Conservation (phyloP, 2,329 filamentous ascomycete genomes). For the Microdochium paspali region DNA sequence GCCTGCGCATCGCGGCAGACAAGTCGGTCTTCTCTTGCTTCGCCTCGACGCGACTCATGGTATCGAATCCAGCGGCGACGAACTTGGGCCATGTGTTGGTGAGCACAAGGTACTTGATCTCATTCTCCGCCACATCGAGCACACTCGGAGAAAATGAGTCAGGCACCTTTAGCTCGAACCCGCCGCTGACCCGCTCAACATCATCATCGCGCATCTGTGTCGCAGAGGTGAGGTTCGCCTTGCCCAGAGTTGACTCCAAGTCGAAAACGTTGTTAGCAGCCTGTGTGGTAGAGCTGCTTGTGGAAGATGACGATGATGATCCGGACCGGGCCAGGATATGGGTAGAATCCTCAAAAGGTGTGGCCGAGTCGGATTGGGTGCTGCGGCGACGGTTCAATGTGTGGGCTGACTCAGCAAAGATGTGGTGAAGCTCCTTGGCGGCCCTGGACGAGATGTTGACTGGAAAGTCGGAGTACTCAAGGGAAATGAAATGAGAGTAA, state of each 20-base stretch:
- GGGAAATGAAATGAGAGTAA: conserved; percentile 17
- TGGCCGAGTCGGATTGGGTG: conserved; percentile 4
- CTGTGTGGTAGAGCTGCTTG: not conserved
- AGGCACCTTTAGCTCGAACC: conserved; percentile 3
- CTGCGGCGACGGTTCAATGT: conserved; percentile 5
- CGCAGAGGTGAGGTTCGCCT: conserved; percentile 8
- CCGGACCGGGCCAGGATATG: not conserved
- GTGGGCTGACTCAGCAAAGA: conserved; percentile 9
- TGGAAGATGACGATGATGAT: not conserved
- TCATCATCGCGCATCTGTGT: conserved; percentile 7
- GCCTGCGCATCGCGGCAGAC: conserved; percentile 1
- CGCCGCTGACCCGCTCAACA: not conserved
- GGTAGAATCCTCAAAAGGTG: conserved; percentile 6
- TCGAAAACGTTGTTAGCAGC: not conserved
- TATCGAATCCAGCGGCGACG: conserved; percentile 8
- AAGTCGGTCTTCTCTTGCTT: conserved; percentile 1
- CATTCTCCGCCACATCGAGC: conserved; percentile 9
- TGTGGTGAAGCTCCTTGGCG: conserved; percentile 7
- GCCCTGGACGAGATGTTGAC: conserved; percentile 11
- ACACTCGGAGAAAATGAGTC: conserved; percentile 4
- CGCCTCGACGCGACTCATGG: conserved; percentile 1
- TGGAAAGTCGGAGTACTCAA: conserved; percentile 16
- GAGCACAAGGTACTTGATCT: conserved; percentile 16
- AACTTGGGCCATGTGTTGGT: conserved; percentile 21
- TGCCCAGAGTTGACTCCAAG: conserved; percentile 8